Evolutionary conservation across 768 basidiomycete genomes (phyloP).

Genomic region (Sarcomyxa edulis): DNA sequence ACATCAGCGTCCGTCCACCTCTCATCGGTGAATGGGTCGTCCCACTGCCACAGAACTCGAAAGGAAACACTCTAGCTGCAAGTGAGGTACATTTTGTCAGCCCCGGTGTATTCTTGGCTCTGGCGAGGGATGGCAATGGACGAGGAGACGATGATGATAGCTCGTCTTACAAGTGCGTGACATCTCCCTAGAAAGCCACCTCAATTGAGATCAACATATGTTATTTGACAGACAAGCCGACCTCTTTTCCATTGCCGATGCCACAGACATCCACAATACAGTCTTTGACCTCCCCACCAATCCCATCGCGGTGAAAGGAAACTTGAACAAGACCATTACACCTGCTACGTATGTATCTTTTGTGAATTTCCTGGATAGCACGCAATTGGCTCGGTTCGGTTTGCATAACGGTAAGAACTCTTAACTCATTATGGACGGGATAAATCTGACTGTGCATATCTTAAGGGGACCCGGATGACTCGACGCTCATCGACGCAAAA

Average conservation of each 20-base stretch:
- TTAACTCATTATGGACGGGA: neutral
- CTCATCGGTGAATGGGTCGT: constrained; percentile 58
- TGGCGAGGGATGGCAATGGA: constrained; percentile 58
- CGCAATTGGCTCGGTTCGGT: constrained; percentile 55
- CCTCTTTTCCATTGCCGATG: constrained; percentile 48
- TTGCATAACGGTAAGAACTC: constrained; percentile 48
- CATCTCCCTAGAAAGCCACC: neutral
- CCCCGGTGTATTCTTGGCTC: constrained; percentile 48
- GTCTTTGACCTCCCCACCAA: constrained; percentile 48
- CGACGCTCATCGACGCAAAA: constrained; percentile 55
- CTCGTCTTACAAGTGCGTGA: constrained; percentile 46
- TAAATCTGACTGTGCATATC: neutral
- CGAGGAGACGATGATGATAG: constrained; percentile 44
- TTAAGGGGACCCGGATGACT: constrained; percentile 41
- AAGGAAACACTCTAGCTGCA: constrained; percentile 43
- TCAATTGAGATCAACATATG: neutral
- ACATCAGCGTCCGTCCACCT: constrained; percentile 21
- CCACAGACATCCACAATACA: constrained; percentile 57
- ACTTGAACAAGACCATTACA: constrained; percentile 37
- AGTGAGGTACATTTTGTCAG: constrained; percentile 58
- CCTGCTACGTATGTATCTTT: constrained; percentile 54
- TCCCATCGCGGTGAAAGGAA: constrained; percentile 46
- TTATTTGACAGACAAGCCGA: constrained; percentile 43
- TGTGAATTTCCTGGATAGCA: constrained; percentile 46
- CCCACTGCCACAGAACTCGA: constrained; percentile 46